Evolutionary conservation across 352 stramenopile genomes (phyloP).

Genomic region (Pythium chondricola): DNA sequence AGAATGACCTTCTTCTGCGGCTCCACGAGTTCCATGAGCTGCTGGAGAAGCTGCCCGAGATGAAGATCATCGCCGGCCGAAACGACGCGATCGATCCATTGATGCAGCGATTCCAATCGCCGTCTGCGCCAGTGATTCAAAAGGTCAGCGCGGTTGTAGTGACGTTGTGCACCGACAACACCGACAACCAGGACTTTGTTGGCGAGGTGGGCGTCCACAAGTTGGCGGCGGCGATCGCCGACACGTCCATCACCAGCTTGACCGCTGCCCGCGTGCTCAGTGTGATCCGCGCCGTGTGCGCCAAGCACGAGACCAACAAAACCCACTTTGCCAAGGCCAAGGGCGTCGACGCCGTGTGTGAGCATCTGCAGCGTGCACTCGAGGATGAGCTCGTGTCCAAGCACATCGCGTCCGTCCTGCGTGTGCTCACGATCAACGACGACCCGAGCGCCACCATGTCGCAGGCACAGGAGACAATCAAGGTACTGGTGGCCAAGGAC

Average conservation of each 20-base stretch:
- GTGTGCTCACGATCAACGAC: constrained; percentile 65
- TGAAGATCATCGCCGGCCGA: constrained; percentile 51
- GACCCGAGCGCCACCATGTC: constrained; percentile 60
- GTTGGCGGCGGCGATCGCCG: constrained; percentile 22
- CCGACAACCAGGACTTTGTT: constrained; percentile 64
- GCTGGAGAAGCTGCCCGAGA: constrained; percentile 39
- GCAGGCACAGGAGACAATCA: constrained; percentile 65
- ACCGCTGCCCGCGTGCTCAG: constrained; percentile 22
- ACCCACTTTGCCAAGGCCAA: constrained; percentile 41
- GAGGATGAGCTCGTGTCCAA: constrained; percentile 34
- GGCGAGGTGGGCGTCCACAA: constrained; percentile 30
- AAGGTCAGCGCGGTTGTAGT: constrained; percentile 21
- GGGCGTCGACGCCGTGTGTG: constrained; percentile 36
- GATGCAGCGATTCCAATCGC: constrained; percentile 7
- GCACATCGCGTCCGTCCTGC: constrained; percentile 42
- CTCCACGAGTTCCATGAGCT: constrained; percentile 15
- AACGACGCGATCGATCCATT: constrained; percentile 50
- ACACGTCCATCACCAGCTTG: neutral
- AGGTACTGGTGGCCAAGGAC: constrained; percentile 41
- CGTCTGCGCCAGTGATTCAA: constrained; percentile 4
- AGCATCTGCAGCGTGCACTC: constrained; percentile 23
- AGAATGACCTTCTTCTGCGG: too few relatives aligned
- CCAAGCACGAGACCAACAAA: constrained; percentile 71
- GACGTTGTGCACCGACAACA: constrained; percentile 35
- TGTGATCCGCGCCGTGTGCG: constrained; percentile 34